Base-by-base conservation (phyloP, 2,329 filamentous ascomycete genomes). In the Ambrosiella beaveri region DNA sequence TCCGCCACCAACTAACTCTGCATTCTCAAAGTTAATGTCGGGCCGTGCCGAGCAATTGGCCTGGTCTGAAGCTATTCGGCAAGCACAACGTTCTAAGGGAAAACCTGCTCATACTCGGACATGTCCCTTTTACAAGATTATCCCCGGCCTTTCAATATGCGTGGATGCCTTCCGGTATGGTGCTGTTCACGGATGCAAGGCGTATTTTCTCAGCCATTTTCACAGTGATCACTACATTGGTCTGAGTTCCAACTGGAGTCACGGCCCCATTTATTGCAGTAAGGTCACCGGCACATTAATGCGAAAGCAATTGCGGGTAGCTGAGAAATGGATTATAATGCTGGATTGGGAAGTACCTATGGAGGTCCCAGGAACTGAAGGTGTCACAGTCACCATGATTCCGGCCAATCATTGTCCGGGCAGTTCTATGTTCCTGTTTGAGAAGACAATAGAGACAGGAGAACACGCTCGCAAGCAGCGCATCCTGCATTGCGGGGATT, bases 191-290 rank as follows among this genome's bases (percentile, higher is more conserved):
- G 90, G 88, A 0, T 95, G 90, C 68, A 85, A 86, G 57, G 93
- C 91, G 1, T 98, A 98, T 67, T 98, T 98, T 64, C 77, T 98
- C 9, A 96, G 90, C 64, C 93, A 98, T 67, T 98, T 97, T 64
- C 93, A 98, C 69, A 96, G 89, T 65, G 93, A 98, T 67, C 93
- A 98, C 67, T 98, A 98, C 65, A 82, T 96, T 39, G 93, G 93
- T 1, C 73, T 98, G 9, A 93, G 88, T 9, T 82, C 86, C 7
- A 88, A 77, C 38, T 98, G 93, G 93, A 81, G 75, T 44, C 90
- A 98, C 67, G 93, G 93, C 0, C 91, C 90, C 0, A 97, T 98
- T 54, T 98, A 95, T 66, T 97, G 93, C 73, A 97, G 91, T 66
- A 85, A 82, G 64, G 86, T 95, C 12, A 98, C 93, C 0, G 93